A percentile compares a stretch with the other conserved stretches of the same genome.
These are phyloP conservation scores for Phaeosphaeriaceae sp. DNA, from an alignment of 2,329 filamentous ascomycete genomes.

Conservation along the genomic window DNA sequence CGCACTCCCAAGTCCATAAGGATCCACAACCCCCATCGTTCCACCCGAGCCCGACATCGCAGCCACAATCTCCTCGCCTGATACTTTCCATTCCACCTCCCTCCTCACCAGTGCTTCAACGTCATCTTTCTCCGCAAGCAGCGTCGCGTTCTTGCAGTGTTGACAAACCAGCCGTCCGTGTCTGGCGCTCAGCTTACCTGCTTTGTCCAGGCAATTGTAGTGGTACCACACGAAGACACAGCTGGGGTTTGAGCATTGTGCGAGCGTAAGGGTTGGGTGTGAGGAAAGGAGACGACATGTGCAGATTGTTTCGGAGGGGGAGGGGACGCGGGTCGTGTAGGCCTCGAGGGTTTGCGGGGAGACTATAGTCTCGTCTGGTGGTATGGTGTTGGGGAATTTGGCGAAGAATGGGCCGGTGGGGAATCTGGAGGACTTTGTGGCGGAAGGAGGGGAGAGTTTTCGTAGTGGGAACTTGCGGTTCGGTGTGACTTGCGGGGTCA, in stretches of 20 bases:
- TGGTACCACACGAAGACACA: constrained; percentile 29
- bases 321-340: constrained; percentile 4
- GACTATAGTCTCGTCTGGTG: constrained; percentile 3
- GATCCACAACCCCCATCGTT: not conserved
- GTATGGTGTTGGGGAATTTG: not conserved
- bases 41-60: constrained; percentile 1
- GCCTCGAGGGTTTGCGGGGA: constrained; percentile 3
- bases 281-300: constrained; percentile 18
- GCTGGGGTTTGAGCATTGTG: constrained; percentile 21
- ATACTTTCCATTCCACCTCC: not conserved
- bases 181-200: constrained; percentile 16
- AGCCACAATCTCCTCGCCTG: not conserved
- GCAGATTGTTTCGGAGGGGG: constrained; percentile 21
- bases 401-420: constrained; percentile 9
- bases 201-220: constrained; percentile 25
- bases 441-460: not conserved
- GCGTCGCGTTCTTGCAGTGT: constrained; percentile 13
- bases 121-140: constrained; percentile 5
- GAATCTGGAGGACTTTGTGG: not conserved
- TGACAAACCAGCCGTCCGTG: constrained; percentile 16
- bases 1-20: constrained; percentile 15
- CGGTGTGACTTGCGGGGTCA: not conserved
- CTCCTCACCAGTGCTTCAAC: not conserved
- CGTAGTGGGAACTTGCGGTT: not conserved
- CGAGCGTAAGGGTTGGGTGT: constrained; percentile 8